phyloP scores from a whole-genome alignment of 1,284 basidiomycete species.

The Albatrellus sp. region DNA sequence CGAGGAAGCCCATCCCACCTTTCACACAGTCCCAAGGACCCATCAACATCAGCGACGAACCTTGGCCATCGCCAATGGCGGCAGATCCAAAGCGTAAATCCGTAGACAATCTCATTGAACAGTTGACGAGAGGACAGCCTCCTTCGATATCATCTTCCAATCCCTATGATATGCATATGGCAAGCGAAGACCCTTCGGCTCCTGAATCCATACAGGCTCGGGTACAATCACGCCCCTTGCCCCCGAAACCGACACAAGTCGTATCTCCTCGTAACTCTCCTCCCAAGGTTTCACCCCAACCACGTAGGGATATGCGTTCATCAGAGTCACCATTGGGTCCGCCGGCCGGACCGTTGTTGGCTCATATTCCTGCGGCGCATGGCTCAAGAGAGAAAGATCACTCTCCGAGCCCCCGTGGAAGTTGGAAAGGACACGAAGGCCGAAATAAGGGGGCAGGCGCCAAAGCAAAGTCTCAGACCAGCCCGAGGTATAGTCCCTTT shows the following conservation, averaged over 20 bases:
- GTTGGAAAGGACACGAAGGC: slow-evolving; percentile 24
- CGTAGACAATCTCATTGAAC: slow-evolving; percentile 66
- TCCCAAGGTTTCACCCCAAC: slow-evolving; percentile 30
- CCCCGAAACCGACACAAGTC: slow-evolving; percentile 35
- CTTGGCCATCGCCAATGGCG: slow-evolving; percentile 27
- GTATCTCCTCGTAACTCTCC: slow-evolving; percentile 54
- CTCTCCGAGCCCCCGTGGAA: slow-evolving; percentile 48
- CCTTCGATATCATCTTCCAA: slow-evolving; percentile 22
- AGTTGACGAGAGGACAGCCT: slow-evolving; percentile 44
- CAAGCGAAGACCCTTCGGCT: slow-evolving; percentile 35
- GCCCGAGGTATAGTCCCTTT: slow-evolving; percentile 32
- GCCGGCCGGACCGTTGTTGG: slow-evolving; percentile 30
- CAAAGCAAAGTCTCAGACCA: slow-evolving; percentile 38
- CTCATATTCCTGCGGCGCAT: slow-evolving; percentile 26
- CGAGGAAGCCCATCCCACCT: slow-evolving; percentile 39
- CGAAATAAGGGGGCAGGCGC: slow-evolving; percentile 23
- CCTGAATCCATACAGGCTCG: slow-evolving; percentile 29
- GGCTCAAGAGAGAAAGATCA: slow-evolving; percentile 52
- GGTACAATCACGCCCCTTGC: slow-evolving; percentile 37
- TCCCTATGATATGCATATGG: slow-evolving; percentile 30
- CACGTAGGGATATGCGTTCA: slow-evolving; percentile 18
- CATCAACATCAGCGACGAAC: slow-evolving; percentile 41
- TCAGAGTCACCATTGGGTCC: slow-evolving; percentile 25
- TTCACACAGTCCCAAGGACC: slow-evolving; percentile 25
- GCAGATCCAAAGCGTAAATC: slow-evolving; percentile 65